These are phyloP conservation scores for Leccinum sublutescens DNA, from an alignment of 768 basidiomycete species.

Conservation along the genomic window DNA sequence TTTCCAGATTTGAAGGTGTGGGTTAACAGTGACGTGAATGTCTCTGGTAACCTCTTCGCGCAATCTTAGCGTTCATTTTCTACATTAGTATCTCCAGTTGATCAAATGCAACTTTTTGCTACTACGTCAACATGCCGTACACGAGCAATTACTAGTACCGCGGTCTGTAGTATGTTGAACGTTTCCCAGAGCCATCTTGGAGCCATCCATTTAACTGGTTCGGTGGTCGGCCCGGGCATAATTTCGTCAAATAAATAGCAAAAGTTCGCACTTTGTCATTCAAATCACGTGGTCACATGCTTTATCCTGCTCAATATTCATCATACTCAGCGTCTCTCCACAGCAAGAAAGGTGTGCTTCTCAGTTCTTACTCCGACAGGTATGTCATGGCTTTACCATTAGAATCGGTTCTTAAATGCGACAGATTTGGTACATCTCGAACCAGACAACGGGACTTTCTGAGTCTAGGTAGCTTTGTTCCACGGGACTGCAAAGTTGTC, in stretches of 20 bases:
- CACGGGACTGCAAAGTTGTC: not conserved
- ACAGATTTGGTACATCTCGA: not conserved
- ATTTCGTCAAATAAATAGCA: not conserved
- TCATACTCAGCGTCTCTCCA: too few relatives aligned
- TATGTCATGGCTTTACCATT: not conserved
- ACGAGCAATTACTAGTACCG: too few relatives aligned
- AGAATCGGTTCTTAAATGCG: not conserved
- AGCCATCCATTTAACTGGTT: not conserved
- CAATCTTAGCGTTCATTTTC: too few relatives aligned
- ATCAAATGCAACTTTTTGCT: too few relatives aligned
- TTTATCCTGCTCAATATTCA: too few relatives aligned
- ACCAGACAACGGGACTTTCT: not conserved
- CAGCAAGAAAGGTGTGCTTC: not conserved
- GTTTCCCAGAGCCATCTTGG: too few relatives aligned
- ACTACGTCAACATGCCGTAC: too few relatives aligned
- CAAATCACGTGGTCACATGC: conserved; percentile 6
- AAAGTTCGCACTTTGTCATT: too few relatives aligned
- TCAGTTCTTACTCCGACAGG: not conserved
- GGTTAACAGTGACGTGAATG: conserved; percentile 26
- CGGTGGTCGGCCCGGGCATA: not conserved
- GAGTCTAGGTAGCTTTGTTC: conserved; percentile 33
- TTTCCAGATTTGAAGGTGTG: too few relatives aligned
- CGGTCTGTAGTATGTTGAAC: too few relatives aligned
- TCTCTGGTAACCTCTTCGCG: too few relatives aligned
- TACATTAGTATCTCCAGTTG: too few relatives aligned